Evolutionary conservation across 352 stramenopile genomes (phyloP), one percentile per base, ranked within the genome.

Genomic region (Globisporangium alternatum): DNA sequence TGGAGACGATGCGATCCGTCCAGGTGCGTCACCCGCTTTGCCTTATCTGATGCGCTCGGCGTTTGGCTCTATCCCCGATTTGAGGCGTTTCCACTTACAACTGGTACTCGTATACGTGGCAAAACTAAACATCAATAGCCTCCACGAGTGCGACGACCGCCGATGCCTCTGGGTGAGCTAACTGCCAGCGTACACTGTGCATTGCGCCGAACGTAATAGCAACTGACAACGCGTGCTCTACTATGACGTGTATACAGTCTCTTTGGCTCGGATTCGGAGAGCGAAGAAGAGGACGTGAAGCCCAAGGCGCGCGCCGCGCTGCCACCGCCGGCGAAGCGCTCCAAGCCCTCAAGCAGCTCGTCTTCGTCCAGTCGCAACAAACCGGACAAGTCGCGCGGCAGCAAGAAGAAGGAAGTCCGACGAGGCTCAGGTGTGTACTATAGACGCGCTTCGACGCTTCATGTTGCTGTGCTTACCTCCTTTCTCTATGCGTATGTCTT

Each of bases 221-320:
- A 28, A 48, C 3, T 55, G 3, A 31, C 1, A 31, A 2, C 15
- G 17, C 22, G n/a, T 21, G n/a, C 44, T 39, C 19, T 59, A 45
- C 41, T 56, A 62, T 57, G 5, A 4, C 56, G 21, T 56, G 25
- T 8, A 3, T 45, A 12, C 49, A 93, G 86, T 15, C 55, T 96
- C 17, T 96, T 96, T 70, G 87, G 86, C 45, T 96, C 87, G 35
- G 87, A 96, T 64, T 96, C 87, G 63, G 87, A 96, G 62, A 94
- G 83, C 56, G 87, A 93, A 21, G 83, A 89, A 0, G 85, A 93
- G 9, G 68, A 83, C 47, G 73, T 82, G 52, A 70, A 66, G 2
- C 61, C 44, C 12, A 91, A 92, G 60, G 56, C 56, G 35, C 78
- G 74, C n/a, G 69, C 60, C 10, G 69, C 75, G 2, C 72, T 74